phyloP scores from a whole-genome alignment of 345 rosid species.

The Clausena lansium region DNA sequence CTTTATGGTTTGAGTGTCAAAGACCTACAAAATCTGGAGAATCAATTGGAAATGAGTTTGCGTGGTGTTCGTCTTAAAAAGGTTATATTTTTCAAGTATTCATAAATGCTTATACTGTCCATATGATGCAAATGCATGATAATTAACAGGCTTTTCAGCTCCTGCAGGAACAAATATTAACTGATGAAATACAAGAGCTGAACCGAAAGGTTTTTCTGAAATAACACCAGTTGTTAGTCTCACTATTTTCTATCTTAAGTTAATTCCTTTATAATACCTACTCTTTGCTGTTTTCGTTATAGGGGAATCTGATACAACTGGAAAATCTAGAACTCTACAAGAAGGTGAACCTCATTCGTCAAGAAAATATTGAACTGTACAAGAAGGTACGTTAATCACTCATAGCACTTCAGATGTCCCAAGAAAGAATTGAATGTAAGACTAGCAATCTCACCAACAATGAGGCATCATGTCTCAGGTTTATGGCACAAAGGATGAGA shows the following conservation, averaged over 20 bases:
- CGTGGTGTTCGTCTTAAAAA: slow-evolving; percentile 60
- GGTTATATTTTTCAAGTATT: slow-evolving; percentile 30
- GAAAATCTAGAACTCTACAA: slow-evolving; percentile 41
- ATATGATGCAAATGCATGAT: background rate
- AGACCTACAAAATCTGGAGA: slow-evolving; percentile 60
- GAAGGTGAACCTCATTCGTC: slow-evolving; percentile 35
- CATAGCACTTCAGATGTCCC: background rate
- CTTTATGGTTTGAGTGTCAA: slow-evolving; percentile 53
- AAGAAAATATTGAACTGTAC: slow-evolving; percentile 40
- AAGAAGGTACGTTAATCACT: slow-evolving; percentile 27
- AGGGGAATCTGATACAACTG: slow-evolving; percentile 36
- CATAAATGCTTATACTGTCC: background rate
- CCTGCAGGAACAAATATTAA: slow-evolving; percentile 50
- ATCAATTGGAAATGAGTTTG: slow-evolving; percentile 62
- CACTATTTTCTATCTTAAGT: background rate
- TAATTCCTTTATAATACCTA: background rate
- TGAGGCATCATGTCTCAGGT: slow-evolving; percentile 36
- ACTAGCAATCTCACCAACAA: background rate
- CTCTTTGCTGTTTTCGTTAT: background rate
- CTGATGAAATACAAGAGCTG: slow-evolving; percentile 55
- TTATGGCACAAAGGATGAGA: slow-evolving; percentile 30
- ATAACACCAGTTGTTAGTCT: background rate
- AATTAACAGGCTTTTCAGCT: slow-evolving; percentile 4
- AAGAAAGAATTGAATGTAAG: background rate
- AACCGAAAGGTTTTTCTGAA: slow-evolving; percentile 39